Evolutionary conservation across 2,329 filamentous ascomycete species (phyloP).

Genomic region (Colletotrichum sp.): DNA sequence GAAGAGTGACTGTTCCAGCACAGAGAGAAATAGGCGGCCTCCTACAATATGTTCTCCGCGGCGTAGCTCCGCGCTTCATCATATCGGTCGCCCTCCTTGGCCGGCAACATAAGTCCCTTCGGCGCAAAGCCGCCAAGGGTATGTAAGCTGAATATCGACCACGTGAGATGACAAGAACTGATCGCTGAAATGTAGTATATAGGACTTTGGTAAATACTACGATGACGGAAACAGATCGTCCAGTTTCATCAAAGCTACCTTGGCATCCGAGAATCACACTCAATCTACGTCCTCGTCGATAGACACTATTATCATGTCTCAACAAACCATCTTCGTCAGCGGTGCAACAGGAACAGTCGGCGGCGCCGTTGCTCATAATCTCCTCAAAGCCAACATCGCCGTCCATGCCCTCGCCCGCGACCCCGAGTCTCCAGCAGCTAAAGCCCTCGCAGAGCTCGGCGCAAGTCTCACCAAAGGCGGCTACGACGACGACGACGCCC

Average conservation of each 20-base stretch:
- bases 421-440: conserved; percentile 31
- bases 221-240: background rate
- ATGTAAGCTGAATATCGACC: background rate
- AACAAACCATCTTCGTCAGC: conserved; percentile 35
- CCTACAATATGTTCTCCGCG: background rate
- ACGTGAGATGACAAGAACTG: too few relatives aligned
- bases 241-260: background rate
- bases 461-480: conserved; percentile 36
- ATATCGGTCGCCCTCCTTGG: background rate
- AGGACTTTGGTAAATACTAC: background rate
- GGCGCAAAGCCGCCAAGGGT: background rate
- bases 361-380: conserved; percentile 36
- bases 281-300: background rate
- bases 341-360: conserved; percentile 46
- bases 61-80: background rate
- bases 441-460: conserved; percentile 32
- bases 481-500: conserved; percentile 33
- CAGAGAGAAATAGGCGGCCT: too few relatives aligned
- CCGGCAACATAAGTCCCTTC: background rate
- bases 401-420: conserved; percentile 37
- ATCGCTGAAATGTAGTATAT: background rate
- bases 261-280: background rate
- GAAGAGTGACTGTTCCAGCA: too few relatives aligned
- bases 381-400: conserved; percentile 32
- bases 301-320: background rate